Conservation (phyloP, 2,329 filamentous ascomycete genomes). For the Verticillium tricorpus region DNA sequence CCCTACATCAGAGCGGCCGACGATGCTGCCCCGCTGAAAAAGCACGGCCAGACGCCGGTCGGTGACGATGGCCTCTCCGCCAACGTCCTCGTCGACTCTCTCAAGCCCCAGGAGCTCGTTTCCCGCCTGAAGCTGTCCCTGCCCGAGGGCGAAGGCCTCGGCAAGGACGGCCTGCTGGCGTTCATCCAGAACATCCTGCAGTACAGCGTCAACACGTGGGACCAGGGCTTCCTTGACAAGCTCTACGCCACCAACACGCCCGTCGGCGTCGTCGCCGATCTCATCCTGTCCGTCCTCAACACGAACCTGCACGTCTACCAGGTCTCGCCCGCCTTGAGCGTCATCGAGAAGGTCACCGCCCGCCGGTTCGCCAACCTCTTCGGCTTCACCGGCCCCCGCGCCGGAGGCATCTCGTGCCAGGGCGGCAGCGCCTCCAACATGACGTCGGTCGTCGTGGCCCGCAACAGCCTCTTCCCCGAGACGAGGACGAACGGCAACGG, state of each 20-base stretch:
- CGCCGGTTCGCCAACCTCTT: conserved; percentile 70
- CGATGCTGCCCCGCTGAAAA: conserved; percentile 49
- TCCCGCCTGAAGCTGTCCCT: conserved; percentile 55
- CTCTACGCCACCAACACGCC: conserved; percentile 88
- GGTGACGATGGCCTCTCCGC: conserved; percentile 31
- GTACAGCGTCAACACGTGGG: conserved; percentile 97
- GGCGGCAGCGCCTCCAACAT: conserved; percentile 83
- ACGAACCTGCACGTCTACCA: conserved; percentile 94
- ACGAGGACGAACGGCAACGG: conserved; percentile 72
- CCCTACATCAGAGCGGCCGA: conserved; percentile 70
- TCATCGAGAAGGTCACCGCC: conserved; percentile 83
- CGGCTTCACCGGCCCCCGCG: conserved; percentile 65
- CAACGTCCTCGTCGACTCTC: conserved; percentile 60
- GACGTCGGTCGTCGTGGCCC: conserved; percentile 79
- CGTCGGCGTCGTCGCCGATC: conserved; percentile 77
- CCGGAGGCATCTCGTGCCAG: conserved; percentile 72
- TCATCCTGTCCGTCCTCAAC: conserved; percentile 81
- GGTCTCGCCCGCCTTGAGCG: conserved; percentile 81
- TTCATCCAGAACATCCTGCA: conserved; percentile 67
- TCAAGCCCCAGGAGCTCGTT: conserved; percentile 52
- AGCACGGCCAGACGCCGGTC: conserved; percentile 43
- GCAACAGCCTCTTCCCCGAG: conserved; percentile 77
- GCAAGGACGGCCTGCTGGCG: conserved; percentile 69
- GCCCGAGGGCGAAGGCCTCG: conserved; percentile 50
- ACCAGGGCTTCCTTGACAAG: conserved; percentile 95